phyloP scores from a whole-genome alignment of 1,139 yeast genomes.

The Kurtzmaniella quercitrusa region DNA sequence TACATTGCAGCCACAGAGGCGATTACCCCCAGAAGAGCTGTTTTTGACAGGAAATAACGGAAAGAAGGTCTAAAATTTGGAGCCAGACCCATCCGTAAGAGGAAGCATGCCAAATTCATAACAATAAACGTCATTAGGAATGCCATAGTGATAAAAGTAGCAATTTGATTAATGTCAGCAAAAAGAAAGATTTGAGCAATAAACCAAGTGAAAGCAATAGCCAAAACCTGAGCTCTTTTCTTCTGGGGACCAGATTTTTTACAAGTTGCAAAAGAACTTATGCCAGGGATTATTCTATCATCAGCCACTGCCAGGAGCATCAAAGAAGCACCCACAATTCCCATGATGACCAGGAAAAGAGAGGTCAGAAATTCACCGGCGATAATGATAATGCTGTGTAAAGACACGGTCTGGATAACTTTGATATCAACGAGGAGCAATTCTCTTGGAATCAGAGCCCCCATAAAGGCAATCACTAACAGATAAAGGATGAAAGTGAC shows the following conservation, averaged over 20 bases:
- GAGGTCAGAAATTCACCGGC: slow-evolving; percentile 89
- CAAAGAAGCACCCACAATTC: slow-evolving; percentile 91
- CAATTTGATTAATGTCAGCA: slow-evolving; percentile 89
- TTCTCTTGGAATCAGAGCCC: slow-evolving; percentile 73
- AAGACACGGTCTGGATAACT: slow-evolving; percentile 74
- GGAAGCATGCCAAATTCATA: slow-evolving; percentile 87
- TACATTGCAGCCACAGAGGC: slow-evolving; percentile 82
- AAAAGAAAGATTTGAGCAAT: slow-evolving; percentile 79
- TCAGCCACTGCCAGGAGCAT: slow-evolving; percentile 86
- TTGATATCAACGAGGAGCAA: slow-evolving; percentile 74
- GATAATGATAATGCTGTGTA: slow-evolving; percentile 67
- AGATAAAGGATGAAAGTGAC: slow-evolving; percentile 73
- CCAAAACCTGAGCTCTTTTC: slow-evolving; percentile 48
- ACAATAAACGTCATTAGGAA: slow-evolving; percentile 93
- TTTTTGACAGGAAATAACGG: slow-evolving; percentile 73
- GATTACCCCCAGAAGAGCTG: slow-evolving; percentile 74
- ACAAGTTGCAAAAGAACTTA: slow-evolving; percentile 53
- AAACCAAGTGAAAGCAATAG: slow-evolving; percentile 69
- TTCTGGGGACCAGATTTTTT: slow-evolving; percentile 37
- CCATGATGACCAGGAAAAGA: slow-evolving; percentile 87
- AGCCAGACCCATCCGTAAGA: slow-evolving; percentile 83
- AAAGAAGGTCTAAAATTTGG: slow-evolving; percentile 96
- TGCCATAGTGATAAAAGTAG: slow-evolving; percentile 95
- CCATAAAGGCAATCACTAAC: slow-evolving; percentile 73
- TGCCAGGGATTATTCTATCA: slow-evolving; percentile 79